Conservation (phyloP, 495 filamentous ascomycete genomes). For the Aspergillus diversus region DNA sequence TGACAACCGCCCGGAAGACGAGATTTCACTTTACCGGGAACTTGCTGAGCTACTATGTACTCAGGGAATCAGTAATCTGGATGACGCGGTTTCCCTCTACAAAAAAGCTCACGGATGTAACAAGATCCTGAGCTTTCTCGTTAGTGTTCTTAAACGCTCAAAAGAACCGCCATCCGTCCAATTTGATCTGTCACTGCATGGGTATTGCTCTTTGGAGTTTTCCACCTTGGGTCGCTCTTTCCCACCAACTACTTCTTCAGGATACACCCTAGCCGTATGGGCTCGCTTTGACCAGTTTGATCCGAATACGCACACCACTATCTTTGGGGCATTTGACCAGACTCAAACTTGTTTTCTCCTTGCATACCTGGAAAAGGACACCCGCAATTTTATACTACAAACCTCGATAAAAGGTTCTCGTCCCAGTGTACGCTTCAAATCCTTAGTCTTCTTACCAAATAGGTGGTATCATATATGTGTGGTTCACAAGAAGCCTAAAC, state of each 20-base stretch:
- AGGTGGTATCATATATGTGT: slow-evolving; percentile 93
- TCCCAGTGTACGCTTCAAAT: slow-evolving; percentile 93
- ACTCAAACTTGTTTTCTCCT: slow-evolving; percentile 93
- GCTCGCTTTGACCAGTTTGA: slow-evolving; percentile 87
- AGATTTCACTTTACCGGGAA: slow-evolving; percentile 61
- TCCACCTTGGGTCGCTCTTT: slow-evolving; percentile 81
- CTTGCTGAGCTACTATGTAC: slow-evolving; percentile 41
- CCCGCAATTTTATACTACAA: slow-evolving; percentile 93
- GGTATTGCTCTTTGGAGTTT: slow-evolving; percentile 86
- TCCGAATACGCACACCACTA: slow-evolving; percentile 80
- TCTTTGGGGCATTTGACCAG: slow-evolving; percentile 93
- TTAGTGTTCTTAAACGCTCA: slow-evolving; percentile 71
- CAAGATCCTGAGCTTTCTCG: slow-evolving; percentile 69
- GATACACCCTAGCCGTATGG: slow-evolving; percentile 91
- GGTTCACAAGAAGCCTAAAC: slow-evolving; percentile 75
- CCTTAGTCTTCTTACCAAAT: slow-evolving; percentile 68
- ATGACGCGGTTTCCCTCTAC: slow-evolving; percentile 79
- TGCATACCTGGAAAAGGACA: slow-evolving; percentile 91
- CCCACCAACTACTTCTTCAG: slow-evolving; percentile 72
- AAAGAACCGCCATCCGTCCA: slow-evolving; percentile 82
- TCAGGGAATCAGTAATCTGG: slow-evolving; percentile 71
- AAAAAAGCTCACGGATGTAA: slow-evolving; percentile 63
- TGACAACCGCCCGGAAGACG: slow-evolving; percentile 43
- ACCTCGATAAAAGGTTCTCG: slow-evolving; percentile 85
- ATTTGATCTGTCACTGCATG: slow-evolving; percentile 88